Base-by-base conservation (phyloP, 2,329 filamentous ascomycete genomes). In the Curvularia sp. region DNA sequence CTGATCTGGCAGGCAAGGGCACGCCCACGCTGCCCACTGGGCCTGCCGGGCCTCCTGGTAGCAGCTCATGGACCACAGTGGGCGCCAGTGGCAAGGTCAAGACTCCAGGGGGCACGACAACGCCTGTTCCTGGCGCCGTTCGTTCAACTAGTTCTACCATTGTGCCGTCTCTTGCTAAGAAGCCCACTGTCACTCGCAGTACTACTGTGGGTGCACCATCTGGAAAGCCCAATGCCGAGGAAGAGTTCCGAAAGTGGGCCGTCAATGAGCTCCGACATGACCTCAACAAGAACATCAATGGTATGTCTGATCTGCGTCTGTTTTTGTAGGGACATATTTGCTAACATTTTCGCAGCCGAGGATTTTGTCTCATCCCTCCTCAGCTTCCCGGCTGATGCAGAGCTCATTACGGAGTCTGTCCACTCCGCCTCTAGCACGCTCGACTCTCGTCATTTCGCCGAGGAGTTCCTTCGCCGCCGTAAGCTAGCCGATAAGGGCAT, bases 171-270 rank as follows among this genome's bases (percentile, higher is more conserved):
- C 73, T 77, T 22, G 61, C 73, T 10, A 82, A 84, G 73, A 88
- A 88, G 77, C 81, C 81, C 7, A 85, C 87, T n/a, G 76, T 80
- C 9, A 76, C 77, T 12, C 78, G 81, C n/a, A 81, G 77, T 48
- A 77, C 81, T 3, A 80, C 84, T 3, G 77, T 81, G 8, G 79
- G 80, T 7, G 65, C 63, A 15, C 67, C 65, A 42, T 73, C 76
- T 8, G 82, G 81, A 56, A 78, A 83, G 49, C 82, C 82, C 64
- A 86, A 85, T 60, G 94, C 95, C 3, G 88, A 92, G 76, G 93
- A 96, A 41, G 95, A 98, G 77, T 96, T 99, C 77, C 89, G 88
- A 73, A 97, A 96, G 78, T 99, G 95, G 95, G 88, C 93, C 18
- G 88, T 90, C 68, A 85, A 87, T 55, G 89, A 95, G 75, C 83